A percentile compares a stretch with the other conserved stretches of the same genome.
Evolutionary conservation across 129 eudicot genomes (phyloP).

Genomic region (Gnaphalium uliginosum): DNA sequence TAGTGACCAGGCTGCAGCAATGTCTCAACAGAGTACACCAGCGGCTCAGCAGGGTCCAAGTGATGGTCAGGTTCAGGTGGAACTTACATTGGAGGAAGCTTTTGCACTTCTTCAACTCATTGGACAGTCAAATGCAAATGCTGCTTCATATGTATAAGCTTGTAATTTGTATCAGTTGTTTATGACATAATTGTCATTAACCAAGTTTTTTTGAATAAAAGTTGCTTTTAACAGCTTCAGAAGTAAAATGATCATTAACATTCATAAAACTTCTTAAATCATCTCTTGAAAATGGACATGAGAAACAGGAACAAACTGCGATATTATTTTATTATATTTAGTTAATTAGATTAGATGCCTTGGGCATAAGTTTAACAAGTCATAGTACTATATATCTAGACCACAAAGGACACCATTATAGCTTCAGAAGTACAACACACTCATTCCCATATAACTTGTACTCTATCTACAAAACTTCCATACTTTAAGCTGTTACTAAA

Average conservation of each 20-base stretch:
- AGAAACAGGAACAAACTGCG: neutral
- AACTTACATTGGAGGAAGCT: constrained; percentile 38
- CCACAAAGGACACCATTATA: constrained; percentile 17
- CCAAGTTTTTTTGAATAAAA: constrained; percentile 3
- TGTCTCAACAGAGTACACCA: constrained; percentile 21
- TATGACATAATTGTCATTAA: neutral
- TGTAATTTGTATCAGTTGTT: neutral
- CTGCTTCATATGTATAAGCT: constrained; percentile 27
- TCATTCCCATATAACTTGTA: neutral
- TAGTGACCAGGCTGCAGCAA: constrained; percentile 12
- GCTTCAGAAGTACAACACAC: constrained; percentile 15
- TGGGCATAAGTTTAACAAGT: constrained; percentile 13
- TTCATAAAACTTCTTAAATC: too few relatives aligned
- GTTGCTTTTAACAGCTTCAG: neutral
- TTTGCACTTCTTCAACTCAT: constrained; percentile 40
- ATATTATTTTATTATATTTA: constrained; percentile 13
- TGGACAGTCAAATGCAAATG: constrained; percentile 33
- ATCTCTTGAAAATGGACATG: neutral
- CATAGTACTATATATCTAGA: constrained; percentile 13
- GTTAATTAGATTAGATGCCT: constrained; percentile 18
- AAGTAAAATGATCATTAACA: neutral
- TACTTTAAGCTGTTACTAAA: constrained; percentile 55
- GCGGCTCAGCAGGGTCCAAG: constrained; percentile 13
- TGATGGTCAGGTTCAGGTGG: constrained; percentile 36
- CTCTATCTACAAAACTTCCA: constrained; percentile 32